Evolutionary conservation across 108 stramenopile species (phyloP).

Genomic region (Pinguiococcus pyrenoidosus): DNA sequence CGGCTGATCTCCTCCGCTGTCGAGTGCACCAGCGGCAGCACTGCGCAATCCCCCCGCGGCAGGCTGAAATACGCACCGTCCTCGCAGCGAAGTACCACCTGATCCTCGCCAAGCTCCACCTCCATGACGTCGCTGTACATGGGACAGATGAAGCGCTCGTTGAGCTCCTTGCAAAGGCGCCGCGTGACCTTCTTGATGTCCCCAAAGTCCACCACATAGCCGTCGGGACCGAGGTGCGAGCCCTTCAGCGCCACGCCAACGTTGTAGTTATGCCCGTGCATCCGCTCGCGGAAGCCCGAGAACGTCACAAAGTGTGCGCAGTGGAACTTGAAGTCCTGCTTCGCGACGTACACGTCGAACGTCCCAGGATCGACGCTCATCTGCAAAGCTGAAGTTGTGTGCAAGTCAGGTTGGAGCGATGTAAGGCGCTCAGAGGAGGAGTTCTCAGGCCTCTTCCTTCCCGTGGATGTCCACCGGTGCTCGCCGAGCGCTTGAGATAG

Average conservation of each 20-base stretch:
- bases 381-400: too few relatives aligned
- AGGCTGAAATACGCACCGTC: conserved; percentile 69
- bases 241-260: conserved; percentile 60
- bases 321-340: conserved; percentile 91
- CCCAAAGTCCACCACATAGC: conserved; percentile 88
- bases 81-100: conserved; percentile 55
- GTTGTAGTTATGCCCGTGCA: conserved; percentile 87
- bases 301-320: conserved; percentile 89
- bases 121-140: conserved; percentile 60
- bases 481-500: too few relatives aligned
- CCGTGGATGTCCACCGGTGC: too few relatives aligned
- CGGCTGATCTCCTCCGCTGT: conserved; percentile 84
- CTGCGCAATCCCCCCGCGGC: conserved; percentile 62
- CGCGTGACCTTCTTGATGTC: conserved; percentile 61
- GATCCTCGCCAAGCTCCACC: conserved; percentile 29
- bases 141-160: conserved; percentile 84
- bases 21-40: conserved; percentile 81
- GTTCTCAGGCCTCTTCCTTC: too few relatives aligned
- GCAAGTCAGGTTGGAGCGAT: too few relatives aligned
- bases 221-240: conserved; percentile 41
- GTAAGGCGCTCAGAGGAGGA: too few relatives aligned
- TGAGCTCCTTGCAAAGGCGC: conserved; percentile 65
- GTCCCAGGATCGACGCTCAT: too few relatives aligned
- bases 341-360: conserved; percentile 60
- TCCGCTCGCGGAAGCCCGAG: conserved; percentile 71